phyloP scores from a whole-genome alignment of 2,329 filamentous ascomycete genomes.

The Pseudopyricularia cyperi region DNA sequence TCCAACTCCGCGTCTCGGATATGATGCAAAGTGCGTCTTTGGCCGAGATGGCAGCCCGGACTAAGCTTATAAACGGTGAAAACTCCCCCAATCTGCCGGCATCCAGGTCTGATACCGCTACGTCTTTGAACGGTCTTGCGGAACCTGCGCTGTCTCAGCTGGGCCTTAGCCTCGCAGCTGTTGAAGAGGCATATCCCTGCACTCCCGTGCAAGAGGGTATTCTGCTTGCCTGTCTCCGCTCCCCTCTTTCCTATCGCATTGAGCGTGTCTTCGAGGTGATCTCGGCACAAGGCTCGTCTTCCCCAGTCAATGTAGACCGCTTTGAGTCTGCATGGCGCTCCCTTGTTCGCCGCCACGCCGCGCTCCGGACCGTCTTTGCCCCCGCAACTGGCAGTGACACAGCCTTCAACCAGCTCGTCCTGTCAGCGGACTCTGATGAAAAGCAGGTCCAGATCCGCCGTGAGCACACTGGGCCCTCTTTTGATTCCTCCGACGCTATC shows the following conservation, averaged over 20 bases:
- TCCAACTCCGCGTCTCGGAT: background rate
- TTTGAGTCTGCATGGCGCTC: constrained; percentile 4
- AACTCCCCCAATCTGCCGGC: background rate
- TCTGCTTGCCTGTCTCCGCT: constrained; percentile 4
- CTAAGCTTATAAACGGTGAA: background rate
- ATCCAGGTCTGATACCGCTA: background rate
- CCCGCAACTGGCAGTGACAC: constrained; percentile 5
- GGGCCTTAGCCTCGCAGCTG: background rate
- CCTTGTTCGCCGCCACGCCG: constrained; percentile 12
- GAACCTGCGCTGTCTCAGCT: background rate
- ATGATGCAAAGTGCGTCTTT: background rate
- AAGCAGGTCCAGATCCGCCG: background rate
- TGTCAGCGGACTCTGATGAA: background rate
- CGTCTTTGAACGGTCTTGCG: background rate
- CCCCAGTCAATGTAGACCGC: background rate
- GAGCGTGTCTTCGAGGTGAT: no score
- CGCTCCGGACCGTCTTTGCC: constrained; percentile 15
- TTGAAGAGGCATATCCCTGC: constrained; percentile 26
- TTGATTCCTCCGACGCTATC: background rate
- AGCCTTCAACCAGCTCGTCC: constrained; percentile 8
- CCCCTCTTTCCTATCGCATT: background rate
- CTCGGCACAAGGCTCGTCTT: no score
- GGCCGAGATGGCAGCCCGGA: background rate
- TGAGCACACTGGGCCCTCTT: background rate
- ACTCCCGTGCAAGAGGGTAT: constrained; percentile 17